Evolutionary conservation across 2,329 filamentous ascomycete species (phyloP), one percentile per base, ranked within the genome.

Genomic region (Colletotrichum coccodes): DNA sequence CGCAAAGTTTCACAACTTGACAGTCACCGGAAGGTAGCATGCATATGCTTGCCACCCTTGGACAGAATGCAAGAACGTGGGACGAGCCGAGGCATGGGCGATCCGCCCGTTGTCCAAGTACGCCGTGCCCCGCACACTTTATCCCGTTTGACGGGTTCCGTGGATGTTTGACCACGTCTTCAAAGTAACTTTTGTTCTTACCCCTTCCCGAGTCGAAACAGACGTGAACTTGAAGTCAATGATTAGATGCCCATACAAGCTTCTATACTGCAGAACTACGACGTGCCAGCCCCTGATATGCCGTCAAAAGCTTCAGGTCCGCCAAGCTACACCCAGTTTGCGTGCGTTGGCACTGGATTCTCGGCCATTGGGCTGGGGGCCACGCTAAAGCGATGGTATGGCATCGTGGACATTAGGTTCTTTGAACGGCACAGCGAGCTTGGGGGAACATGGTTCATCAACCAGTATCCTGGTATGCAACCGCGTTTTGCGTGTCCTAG

Each of bases 391-490:
- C 79, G 87, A 21, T 84, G 84, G 76, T 83, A 91, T 47, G 84
- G 83, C 34, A 88, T 89, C 61, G 84, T 85, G 70, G 87, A 90
- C 68, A 84, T 91, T 72, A 80, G 81, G 32, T 83, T 92, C 73
- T 91, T 91, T 68, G 90, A 92, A 28, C 81, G 86, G 14, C 81
- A 88, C 69, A 78, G 81, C 4, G 84, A 84, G 3, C 81, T 91
- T 49, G 90, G 90, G 36, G 90, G 90, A 8, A 91, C 89, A 1
- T 92, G 90, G 90, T 85, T 84, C 77, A 84, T 85, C 50, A 92
- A 91, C 75, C 80, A 83, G 36, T 92, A 92, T 76, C 89, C 87
- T 11, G 86, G 86, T 76, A 78, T 75, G 59, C 5, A 6, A 32
- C 2, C 6, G 12, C 4, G 26, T 16, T 16, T 12, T 2, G 5